Conservation (phyloP, 192 early-diverging fungal species). For the Backusella circina region DNA sequence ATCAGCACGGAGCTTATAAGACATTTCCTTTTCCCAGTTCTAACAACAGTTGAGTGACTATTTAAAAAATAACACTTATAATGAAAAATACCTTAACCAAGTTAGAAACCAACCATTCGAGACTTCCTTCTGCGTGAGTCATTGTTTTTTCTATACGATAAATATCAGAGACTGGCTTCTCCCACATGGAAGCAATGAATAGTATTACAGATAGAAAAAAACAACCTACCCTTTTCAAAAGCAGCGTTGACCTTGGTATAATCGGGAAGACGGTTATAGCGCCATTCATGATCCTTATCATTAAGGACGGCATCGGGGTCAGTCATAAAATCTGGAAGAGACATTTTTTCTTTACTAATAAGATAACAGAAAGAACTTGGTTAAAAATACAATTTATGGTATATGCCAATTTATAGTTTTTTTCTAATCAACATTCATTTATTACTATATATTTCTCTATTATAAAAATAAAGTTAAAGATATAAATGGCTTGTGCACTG, state of each 20-base stretch:
- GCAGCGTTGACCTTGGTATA: slow-evolving; percentile 40
- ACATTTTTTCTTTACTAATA: slow-evolving; percentile 8
- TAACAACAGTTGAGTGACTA: not conserved
- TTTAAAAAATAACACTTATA: not conserved
- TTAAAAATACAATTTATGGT: not conserved
- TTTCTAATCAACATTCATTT: not conserved
- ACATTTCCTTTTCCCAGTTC: slow-evolving; percentile 50
- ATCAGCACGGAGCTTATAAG: slow-evolving; percentile 38
- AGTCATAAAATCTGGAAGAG: slow-evolving; percentile 46
- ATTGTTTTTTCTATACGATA: slow-evolving; percentile 28
- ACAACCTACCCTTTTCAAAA: slow-evolving; percentile 29
- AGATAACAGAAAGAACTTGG: not conserved
- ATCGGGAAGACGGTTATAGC: slow-evolving; percentile 38
- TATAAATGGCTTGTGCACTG: not conserved
- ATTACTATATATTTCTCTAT: not conserved
- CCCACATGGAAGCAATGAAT: not conserved
- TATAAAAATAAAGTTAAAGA: not conserved
- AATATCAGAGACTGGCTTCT: not conserved
- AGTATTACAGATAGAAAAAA: not conserved
- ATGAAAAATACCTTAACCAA: slow-evolving; percentile 36
- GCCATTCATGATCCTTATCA: slow-evolving; percentile 40
- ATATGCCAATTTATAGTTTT: not conserved
- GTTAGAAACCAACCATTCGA: slow-evolving; percentile 38
- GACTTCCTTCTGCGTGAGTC: slow-evolving; percentile 35
- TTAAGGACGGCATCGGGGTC: slow-evolving; percentile 41